phyloP scores from a whole-genome alignment of 371 early-diverging fungal genomes.

The Encephalitozoon hellem region DNA sequence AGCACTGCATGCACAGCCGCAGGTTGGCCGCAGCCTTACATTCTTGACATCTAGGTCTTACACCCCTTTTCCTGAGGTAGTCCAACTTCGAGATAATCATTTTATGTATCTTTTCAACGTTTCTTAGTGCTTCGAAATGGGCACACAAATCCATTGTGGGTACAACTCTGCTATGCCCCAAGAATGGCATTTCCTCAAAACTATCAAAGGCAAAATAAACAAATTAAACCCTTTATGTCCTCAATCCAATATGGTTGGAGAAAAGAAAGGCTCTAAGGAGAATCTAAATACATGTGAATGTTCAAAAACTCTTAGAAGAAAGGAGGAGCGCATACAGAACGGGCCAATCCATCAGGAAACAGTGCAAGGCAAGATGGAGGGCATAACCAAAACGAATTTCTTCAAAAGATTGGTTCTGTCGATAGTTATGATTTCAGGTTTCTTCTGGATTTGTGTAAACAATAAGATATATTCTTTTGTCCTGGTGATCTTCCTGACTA shows the following conservation, averaged over 20 bases:
- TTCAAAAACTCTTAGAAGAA: not conserved
- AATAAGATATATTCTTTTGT: not conserved
- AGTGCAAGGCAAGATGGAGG: not conserved
- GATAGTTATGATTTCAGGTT: conserved; percentile 15
- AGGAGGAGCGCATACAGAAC: not conserved
- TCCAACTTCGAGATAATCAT: not conserved
- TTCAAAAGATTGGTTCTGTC: conserved; percentile 16
- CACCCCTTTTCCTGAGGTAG: not conserved
- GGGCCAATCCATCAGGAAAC: not conserved
- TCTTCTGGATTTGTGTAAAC: not conserved
- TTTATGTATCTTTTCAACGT: not conserved
- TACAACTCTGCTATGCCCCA: not conserved
- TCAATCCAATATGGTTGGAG: not conserved
- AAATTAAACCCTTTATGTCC: not conserved
- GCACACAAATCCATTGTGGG: not conserved
- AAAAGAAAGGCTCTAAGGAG: not conserved
- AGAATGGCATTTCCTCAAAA: not conserved
- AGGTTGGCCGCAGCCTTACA: not conserved
- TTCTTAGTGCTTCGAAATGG: not conserved
- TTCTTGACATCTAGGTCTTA: not conserved
- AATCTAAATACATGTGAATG: not conserved
- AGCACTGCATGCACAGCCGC: not conserved
- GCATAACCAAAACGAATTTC: not conserved
- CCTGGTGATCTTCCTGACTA: conserved; percentile 21
- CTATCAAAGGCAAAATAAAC: not conserved